A percentile compares a stretch with the other conserved stretches of the same genome.
Evolutionary conservation across 2,329 filamentous ascomycete species (phyloP).

Genomic region (Apiospora sp.): DNA sequence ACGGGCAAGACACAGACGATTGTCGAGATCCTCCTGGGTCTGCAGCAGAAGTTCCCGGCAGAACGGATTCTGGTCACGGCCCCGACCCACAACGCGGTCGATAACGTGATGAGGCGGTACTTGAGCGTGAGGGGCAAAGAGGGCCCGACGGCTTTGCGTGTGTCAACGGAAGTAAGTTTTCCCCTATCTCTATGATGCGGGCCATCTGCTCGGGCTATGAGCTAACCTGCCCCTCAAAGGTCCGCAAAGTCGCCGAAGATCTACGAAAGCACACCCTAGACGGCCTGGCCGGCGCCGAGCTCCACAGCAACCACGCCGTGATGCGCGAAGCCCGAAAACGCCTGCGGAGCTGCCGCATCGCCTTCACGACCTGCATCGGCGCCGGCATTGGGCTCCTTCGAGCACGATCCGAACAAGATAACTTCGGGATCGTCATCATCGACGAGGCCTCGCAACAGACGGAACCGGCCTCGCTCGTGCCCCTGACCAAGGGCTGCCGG

Average conservation of each 20-base stretch:
- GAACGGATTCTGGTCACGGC: constrained; percentile 48
- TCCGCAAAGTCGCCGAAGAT: constrained; percentile 45
- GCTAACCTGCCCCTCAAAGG: constrained; percentile 36
- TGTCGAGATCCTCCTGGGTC: constrained; percentile 45
- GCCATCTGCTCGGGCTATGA: no score
- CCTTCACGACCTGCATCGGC: constrained; percentile 55
- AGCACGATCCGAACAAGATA: constrained; percentile 38
- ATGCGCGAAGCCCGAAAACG: constrained; percentile 47
- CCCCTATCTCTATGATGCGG: no score
- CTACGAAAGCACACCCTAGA: constrained; percentile 47
- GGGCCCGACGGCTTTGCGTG: background rate
- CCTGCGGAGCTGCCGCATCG: constrained; percentile 45
- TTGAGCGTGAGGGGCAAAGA: constrained; percentile 28
- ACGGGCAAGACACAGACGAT: constrained; percentile 55
- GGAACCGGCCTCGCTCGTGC: constrained; percentile 50
- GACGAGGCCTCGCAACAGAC: constrained; percentile 58
- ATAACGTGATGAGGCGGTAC: constrained; percentile 51
- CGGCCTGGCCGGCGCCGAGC: constrained; percentile 41
- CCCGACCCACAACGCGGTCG: constrained; percentile 54
- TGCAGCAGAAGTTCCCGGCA: constrained; percentile 38
- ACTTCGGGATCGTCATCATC: constrained; percentile 51
- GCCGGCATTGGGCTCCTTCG: constrained; percentile 51
- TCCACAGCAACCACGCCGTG: constrained; percentile 39
- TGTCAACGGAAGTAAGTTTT: background rate
- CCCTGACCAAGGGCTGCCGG: constrained; percentile 51